Evolutionary conservation across 2,329 filamentous ascomycete genomes (phyloP).

Genomic region (Nothomitra cinnamomea): DNA sequence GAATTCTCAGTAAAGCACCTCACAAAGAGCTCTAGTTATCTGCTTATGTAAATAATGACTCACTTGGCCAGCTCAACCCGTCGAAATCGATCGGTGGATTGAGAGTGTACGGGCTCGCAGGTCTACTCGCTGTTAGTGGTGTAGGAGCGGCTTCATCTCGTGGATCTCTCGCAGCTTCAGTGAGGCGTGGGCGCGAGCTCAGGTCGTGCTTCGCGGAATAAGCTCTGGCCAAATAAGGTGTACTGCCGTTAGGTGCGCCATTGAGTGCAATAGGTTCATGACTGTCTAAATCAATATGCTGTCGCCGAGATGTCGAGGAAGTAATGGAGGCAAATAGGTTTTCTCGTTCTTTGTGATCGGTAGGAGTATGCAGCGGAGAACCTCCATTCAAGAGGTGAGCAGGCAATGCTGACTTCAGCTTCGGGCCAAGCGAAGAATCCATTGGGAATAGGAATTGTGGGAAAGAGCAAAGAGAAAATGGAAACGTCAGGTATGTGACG

Average conservation of each 20-base stretch:
- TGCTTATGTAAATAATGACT: constrained; percentile 13
- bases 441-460: background rate
- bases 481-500: too few species aligned
- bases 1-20: background rate
- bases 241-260: background rate
- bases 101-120: constrained; percentile 31
- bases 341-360: constrained; percentile 5
- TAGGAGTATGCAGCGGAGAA: constrained; percentile 2
- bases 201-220: background rate
- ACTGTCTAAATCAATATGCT: constrained; percentile 1
- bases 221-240: background rate
- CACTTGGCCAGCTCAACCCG: constrained; percentile 34
- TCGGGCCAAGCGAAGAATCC: constrained; percentile 4
- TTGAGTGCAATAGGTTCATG: background rate
- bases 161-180: constrained; percentile 34
- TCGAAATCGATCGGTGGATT: constrained; percentile 34
- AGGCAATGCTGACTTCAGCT: constrained; percentile 1
- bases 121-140: constrained; percentile 34
- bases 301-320: background rate
- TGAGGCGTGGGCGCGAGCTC: constrained; percentile 16
- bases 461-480: too few species aligned
- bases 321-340: constrained; percentile 3
- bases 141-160: constrained; percentile 35
- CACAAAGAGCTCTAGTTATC: background rate
- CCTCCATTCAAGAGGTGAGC: constrained; percentile 2